Base-by-base conservation (phyloP, 768 basidiomycete genomes). In the Boletus subcaerulescens region DNA sequence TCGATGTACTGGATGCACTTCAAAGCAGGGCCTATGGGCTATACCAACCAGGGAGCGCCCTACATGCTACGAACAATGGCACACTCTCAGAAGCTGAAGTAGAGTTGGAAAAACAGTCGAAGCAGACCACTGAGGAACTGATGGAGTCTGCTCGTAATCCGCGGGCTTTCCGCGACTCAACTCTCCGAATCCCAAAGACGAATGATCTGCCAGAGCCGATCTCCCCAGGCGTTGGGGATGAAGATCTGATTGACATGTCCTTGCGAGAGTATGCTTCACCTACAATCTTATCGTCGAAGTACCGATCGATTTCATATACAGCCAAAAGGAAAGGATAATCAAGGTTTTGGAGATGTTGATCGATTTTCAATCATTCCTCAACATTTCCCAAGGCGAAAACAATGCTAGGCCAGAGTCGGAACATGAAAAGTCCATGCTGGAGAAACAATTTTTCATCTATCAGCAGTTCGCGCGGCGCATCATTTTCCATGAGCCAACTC, bases 401-500 rank as follows among this genome's bases (percentile, higher is more conserved):
- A 12, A n/a, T 1, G 10, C 8, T 15, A 40, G 1, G 5, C 55
- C 38, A 26, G 7, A 45, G 22, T 42, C 45, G 5, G 42, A 38
- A n/a, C 8, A 3, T 31, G 2, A 2, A 8, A 52, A 18, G 26
- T 14, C 39, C 17, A 10, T 48, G 31, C 3, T 53, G 4, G 40
- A 53, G 35, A 45, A 36, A 2, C 40, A 24, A 2, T 55, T 52
- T 32, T 45, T 35, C 6, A 14, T 55, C 17, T 40, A 48, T 15
- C 59, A 55, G 15, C 73, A 72, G 26, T 71, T 65, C 49, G 48
- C 55, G 33, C 64, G 71, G 7, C 61, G 72, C 0, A 62, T 72
- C 26, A 58, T 72, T 40, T 67, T 70, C 24, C 58, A 73, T 20
- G 52, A 73, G 12, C 65, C 64, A 1, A 53, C 35, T 12, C 60